A percentile compares a stretch with the other conserved stretches of the same genome.
Evolutionary conservation across 768 basidiomycete species (phyloP).

Genomic region (Lentinula sp.): DNA sequence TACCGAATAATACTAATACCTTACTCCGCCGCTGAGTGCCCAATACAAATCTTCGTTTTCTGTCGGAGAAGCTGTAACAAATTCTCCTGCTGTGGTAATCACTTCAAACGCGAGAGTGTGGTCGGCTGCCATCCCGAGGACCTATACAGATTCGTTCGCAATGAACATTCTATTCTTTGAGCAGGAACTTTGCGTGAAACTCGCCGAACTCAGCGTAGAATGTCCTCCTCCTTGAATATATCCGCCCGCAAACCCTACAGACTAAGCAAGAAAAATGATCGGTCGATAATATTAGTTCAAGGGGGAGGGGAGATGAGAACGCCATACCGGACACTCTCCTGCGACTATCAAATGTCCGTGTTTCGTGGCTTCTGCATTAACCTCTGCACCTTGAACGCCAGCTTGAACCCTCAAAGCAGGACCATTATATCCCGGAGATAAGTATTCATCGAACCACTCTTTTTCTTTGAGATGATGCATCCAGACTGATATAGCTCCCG

Average conservation of each 20-base stretch:
- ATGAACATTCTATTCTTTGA: not conserved
- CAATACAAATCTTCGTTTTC: conserved; percentile 33
- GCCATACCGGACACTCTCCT: conserved; percentile 9
- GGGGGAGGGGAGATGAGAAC: too few species aligned
- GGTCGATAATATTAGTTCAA: not conserved
- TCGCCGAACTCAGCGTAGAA: conserved; percentile 10
- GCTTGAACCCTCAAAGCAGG: conserved; percentile 8
- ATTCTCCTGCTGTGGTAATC: conserved; percentile 31
- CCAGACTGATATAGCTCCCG: conserved; percentile 9
- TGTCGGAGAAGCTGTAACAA: conserved; percentile 22
- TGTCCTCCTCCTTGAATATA: conserved; percentile 20
- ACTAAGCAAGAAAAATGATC: conserved; percentile 7
- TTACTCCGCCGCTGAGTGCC: conserved; percentile 26
- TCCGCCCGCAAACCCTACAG: conserved; percentile 31
- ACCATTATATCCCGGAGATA: conserved; percentile 7
- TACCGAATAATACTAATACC: not conserved
- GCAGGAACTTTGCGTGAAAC: not conserved
- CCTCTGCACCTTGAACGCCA: conserved; percentile 7
- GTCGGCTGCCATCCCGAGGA: conserved; percentile 14
- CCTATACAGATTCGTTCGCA: not conserved
- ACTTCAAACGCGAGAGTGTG: conserved; percentile 28
- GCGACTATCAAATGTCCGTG: conserved; percentile 8
- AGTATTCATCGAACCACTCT: conserved; percentile 6
- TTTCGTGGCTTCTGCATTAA: conserved; percentile 7
- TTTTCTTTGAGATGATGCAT: conserved; percentile 10